Evolutionary conservation across 495 filamentous ascomycete species (phyloP).

Genomic region (Daldinia bambusicola): DNA sequence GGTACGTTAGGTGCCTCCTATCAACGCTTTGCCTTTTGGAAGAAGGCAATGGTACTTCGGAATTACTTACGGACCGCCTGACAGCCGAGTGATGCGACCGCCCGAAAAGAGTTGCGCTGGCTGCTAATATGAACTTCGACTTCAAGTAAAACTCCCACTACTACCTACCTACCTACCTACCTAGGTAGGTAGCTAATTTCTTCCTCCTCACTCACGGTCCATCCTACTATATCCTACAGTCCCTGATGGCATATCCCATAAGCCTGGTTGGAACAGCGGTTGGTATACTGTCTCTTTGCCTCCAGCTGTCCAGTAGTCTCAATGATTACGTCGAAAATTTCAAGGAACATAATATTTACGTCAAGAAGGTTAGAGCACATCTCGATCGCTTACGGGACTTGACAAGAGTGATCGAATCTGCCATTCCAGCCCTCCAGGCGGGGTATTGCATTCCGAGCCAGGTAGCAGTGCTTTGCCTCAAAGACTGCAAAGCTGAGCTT

Average conservation of each 20-base stretch:
- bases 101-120: too few species aligned
- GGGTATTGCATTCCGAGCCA: not conserved
- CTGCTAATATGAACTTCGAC: too few species aligned
- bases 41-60: too few species aligned
- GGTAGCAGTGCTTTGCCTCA: not conserved
- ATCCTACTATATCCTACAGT: too few species aligned
- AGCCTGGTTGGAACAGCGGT: constrained; percentile 2
- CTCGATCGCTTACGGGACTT: constrained; percentile 1
- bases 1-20: too few species aligned
- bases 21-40: too few species aligned
- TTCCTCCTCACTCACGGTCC: too few species aligned
- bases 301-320: constrained; percentile 10
- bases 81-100: too few species aligned
- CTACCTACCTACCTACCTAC: not conserved
- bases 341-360: constrained; percentile 1
- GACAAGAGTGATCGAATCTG: not conserved
- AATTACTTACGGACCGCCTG: too few species aligned
- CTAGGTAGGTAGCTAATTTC: not conserved
- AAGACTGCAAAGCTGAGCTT: not conserved
- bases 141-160: too few species aligned
- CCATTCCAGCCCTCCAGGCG: constrained; percentile 2
- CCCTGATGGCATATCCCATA: not conserved
- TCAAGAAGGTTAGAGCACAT: not conserved
- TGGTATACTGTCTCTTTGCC: constrained; percentile 19
- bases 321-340: constrained; percentile 2